These are phyloP conservation scores for Coffea humblotiana DNA, from an alignment of 305 asterid genomes.

Conservation along the genomic window DNA sequence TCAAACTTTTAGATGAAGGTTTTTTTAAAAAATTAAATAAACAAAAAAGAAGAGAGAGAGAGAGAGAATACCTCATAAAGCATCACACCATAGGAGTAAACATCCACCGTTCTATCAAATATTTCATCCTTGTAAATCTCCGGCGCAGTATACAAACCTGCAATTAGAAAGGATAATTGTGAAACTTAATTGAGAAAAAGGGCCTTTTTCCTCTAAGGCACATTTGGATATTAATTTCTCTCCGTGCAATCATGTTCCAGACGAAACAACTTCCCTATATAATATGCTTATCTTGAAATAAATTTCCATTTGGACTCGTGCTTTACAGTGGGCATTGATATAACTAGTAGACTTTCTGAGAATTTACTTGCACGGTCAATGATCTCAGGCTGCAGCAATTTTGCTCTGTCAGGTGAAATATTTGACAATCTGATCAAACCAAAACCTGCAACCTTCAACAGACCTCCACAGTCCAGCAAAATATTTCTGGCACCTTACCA, in stretches of 20 bases:
- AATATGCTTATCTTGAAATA: not conserved
- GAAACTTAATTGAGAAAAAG: not conserved
- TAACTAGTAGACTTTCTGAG: slow-evolving; percentile 1
- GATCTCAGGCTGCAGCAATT: slow-evolving; percentile 61
- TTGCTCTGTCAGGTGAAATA: slow-evolving; percentile 79
- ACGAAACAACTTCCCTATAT: too few relatives aligned
- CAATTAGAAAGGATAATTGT: slow-evolving; percentile 15
- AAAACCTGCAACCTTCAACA: slow-evolving; percentile 92
- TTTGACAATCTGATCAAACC: slow-evolving; percentile 65
- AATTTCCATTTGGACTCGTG: not conserved
- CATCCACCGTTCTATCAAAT: slow-evolving; percentile 89
- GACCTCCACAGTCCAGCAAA: slow-evolving; percentile 99
- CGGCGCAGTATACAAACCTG: slow-evolving; percentile 83
- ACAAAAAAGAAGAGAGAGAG: too few relatives aligned
- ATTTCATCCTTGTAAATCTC: slow-evolving; percentile 68
- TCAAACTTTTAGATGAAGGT: too few relatives aligned
- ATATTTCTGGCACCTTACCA: slow-evolving; percentile 99
- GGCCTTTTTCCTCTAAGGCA: not conserved
- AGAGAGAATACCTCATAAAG: slow-evolving; percentile 68
- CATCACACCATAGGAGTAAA: slow-evolving; percentile 78
- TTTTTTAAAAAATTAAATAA: too few relatives aligned
- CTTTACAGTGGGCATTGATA: too few relatives aligned
- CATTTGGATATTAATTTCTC: too few relatives aligned
- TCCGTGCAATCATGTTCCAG: too few relatives aligned
- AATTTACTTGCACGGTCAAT: slow-evolving; percentile 81